Evolutionary conservation across 192 early-diverging fungal genomes (phyloP).

Genomic region (Diversispora epigaea): DNA sequence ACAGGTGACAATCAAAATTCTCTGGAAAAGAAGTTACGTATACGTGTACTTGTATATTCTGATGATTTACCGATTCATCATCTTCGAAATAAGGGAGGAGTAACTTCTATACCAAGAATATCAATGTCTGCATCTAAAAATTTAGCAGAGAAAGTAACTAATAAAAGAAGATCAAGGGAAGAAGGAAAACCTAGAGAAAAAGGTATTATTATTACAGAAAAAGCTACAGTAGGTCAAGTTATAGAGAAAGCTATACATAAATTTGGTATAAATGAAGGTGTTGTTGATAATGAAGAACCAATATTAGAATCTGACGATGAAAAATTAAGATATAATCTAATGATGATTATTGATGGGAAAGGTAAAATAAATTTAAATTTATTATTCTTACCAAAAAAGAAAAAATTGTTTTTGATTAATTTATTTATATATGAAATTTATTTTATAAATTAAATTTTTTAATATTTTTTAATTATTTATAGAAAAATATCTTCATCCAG

Average conservation of each 20-base stretch:
- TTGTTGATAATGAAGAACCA: constrained; percentile 42
- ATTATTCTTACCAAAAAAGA: too few species aligned
- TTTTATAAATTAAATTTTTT: not conserved
- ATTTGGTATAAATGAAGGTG: constrained; percentile 47
- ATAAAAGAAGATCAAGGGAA: constrained; percentile 13
- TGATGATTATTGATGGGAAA: constrained; percentile 19
- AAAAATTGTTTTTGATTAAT: not conserved
- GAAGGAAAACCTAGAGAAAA: constrained; percentile 33
- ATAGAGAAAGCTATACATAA: constrained; percentile 49
- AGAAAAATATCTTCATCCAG: constrained; percentile 14
- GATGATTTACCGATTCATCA: constrained; percentile 24
- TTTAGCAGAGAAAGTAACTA: constrained; percentile 18
- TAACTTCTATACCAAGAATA: constrained; percentile 4
- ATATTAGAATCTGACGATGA: constrained; percentile 2
- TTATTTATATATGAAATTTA: not conserved
- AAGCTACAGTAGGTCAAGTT: constrained; percentile 46
- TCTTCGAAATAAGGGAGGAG: not conserved
- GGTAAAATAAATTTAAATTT: constrained; percentile 3
- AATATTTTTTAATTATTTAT: not conserved
- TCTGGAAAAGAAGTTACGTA: constrained; percentile 15
- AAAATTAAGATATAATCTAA: constrained; percentile 16
- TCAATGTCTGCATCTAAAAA: constrained; percentile 32
- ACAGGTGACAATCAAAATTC: not conserved
- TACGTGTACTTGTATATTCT: constrained; percentile 24
- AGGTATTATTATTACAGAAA: not conserved